Evolutionary conservation across 1,284 basidiomycete species (phyloP), one percentile per base, ranked within the genome.

Genomic region (Moesziomyces parantarcticus): DNA sequence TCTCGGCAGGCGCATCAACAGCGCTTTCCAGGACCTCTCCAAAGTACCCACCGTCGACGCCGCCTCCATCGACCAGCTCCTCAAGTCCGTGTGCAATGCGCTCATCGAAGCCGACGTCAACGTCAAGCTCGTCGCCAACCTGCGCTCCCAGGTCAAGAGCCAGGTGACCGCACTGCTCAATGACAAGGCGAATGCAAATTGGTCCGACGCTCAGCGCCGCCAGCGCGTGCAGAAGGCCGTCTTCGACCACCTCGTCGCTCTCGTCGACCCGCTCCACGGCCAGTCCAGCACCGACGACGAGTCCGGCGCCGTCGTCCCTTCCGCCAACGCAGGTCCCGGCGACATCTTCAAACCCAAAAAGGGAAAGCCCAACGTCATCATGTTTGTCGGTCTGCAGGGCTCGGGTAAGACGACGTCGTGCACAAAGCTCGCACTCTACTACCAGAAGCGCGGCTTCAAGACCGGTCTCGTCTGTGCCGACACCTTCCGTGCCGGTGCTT

Each of bases 391-490:
- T 61, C 64, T 77, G 25, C 81, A 97, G 90, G 96, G 96, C 58
- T 96, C 96, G 53, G 97, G 96, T 48, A 99, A 99, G 88, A 99
- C 96, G 4, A 99, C 96, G 29, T 97, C 94, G 53, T 98, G 95
- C 85, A 80, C 76, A 40, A 77, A 78, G 65, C 55, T 78, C 21
- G 97, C 97, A 0, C 94, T 97, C 0, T 92, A 99, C 86, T 99
- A 98, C 85, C 94, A 97, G 84, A 92, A 94, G 81, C 90, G 95
- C 74, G 97, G 97, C 5, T 94, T 97, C 88, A 94, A 95, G 84
- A 92, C 94, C n/a, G 94, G 92, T 76, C 93, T 99, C 50, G 97
- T 99, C 77, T 99, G 97, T 81, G 97, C 97, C 25, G 97, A 99
- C 85, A 99, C 97, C 3, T 99, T 99, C 88, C 92, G 97, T 86